A percentile compares a stretch with the other conserved stretches of the same genome.
Conservation (phyloP, 2,329 filamentous ascomycete species). For the Botryotinia globosa region DNA sequence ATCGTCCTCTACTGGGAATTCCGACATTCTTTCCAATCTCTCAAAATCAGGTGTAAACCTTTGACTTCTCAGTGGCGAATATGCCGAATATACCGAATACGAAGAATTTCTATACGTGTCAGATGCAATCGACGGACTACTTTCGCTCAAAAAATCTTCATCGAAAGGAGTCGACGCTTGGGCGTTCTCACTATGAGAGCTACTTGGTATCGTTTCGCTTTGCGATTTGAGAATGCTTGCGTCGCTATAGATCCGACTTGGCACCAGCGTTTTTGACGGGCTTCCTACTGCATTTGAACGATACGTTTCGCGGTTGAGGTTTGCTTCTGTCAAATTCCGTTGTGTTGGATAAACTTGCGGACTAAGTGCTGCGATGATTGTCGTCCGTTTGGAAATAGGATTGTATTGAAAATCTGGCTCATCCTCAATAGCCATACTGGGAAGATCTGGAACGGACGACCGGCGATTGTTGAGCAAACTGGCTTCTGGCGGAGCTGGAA, state of each 20-base stretch:
- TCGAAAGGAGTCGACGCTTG: conserved; percentile 38
- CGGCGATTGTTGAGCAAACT: conserved; percentile 36
- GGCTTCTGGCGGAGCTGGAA: conserved; percentile 41
- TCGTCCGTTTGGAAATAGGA: conserved; percentile 31
- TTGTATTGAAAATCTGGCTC: conserved; percentile 32
- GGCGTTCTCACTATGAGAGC: neutral
- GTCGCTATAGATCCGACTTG: conserved; percentile 8
- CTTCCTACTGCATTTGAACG: conserved; percentile 33
- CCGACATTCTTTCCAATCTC: neutral
- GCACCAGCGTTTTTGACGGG: neutral
- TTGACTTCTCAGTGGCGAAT: conserved; percentile 42
- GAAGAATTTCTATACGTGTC: conserved; percentile 50
- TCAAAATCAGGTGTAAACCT: neutral
- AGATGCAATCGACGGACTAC: conserved; percentile 42
- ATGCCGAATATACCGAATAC: conserved; percentile 50
- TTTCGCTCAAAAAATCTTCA: conserved; percentile 24
- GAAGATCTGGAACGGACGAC: conserved; percentile 48
- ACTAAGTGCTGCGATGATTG: conserved; percentile 33
- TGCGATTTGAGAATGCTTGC: conserved; percentile 30
- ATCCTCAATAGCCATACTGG: conserved; percentile 29
- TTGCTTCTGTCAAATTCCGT: conserved; percentile 6
- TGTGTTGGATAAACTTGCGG: conserved; percentile 16
- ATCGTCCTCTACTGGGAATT: neutral
- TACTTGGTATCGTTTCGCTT: conserved; percentile 30
- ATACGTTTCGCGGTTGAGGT: conserved; percentile 22